These are phyloP conservation scores for Colletotrichum liaoningense DNA, from an alignment of 2,329 filamentous ascomycete species.

Conservation along the genomic window DNA sequence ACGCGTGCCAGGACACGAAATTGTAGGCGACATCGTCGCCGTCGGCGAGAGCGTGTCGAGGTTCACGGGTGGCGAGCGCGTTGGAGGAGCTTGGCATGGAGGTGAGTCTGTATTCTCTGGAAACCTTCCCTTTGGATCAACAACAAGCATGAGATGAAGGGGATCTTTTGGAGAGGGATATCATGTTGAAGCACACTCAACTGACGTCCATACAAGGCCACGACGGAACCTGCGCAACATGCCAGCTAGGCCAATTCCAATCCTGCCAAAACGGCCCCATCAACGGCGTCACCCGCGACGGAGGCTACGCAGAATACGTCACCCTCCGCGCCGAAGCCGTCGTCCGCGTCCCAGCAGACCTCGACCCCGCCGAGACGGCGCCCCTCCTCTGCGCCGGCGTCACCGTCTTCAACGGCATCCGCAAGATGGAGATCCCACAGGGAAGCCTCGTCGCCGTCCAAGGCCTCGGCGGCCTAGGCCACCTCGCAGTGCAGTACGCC, in stretches of 20 bases:
- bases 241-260: constrained; percentile 73
- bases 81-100: constrained; percentile 77
- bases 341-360: constrained; percentile 62
- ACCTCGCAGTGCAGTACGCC: constrained; percentile 74
- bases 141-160: too few relatives aligned
- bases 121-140: not conserved
- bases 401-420: constrained; percentile 60
- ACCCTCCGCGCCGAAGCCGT: constrained; percentile 69
- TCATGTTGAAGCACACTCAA: too few relatives aligned
- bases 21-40: constrained; percentile 74
- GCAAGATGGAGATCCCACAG: constrained; percentile 56
- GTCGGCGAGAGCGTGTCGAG: constrained; percentile 66
- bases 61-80: constrained; percentile 72
- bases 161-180: too few relatives aligned
- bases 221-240: constrained; percentile 70
- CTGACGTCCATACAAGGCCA: constrained; percentile 56
- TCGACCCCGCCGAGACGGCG: constrained; percentile 59
- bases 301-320: constrained; percentile 73
- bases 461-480: constrained; percentile 74
- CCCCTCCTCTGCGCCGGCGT: constrained; percentile 64
- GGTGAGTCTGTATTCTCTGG: constrained; percentile 44
- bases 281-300: constrained; percentile 75
- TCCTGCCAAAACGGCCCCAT: constrained; percentile 72
- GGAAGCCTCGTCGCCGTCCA: constrained; percentile 57
- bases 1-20: constrained; percentile 76